Conservation (phyloP, 371 early-diverging fungal species). For the Mucor piriformis region DNA sequence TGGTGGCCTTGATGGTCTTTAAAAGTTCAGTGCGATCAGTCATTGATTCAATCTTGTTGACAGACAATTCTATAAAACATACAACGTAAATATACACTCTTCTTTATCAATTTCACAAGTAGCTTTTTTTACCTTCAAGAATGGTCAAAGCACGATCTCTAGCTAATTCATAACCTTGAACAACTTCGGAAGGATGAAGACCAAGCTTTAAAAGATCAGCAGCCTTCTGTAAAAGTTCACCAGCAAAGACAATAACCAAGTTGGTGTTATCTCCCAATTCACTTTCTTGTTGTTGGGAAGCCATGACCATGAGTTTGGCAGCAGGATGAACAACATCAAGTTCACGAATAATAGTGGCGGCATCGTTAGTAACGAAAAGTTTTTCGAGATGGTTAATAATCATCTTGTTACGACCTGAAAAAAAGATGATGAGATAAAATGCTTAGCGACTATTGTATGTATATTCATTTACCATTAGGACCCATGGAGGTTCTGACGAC, state of each 20-base stretch:
- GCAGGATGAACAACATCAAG: slow-evolving; percentile 99
- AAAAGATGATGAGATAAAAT: background rate
- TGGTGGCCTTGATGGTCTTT: slow-evolving; percentile 76
- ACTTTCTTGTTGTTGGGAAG: slow-evolving; percentile 97
- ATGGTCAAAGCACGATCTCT: slow-evolving; percentile 81
- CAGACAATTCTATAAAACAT: slow-evolving; percentile 59
- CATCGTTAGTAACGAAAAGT: slow-evolving; percentile 98
- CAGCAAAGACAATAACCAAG: slow-evolving; percentile 93
- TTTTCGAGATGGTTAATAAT: slow-evolving; percentile 98
- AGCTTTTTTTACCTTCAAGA: slow-evolving; percentile 67
- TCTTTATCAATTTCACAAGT: background rate
- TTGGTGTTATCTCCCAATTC: slow-evolving; percentile 98
- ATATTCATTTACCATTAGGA: slow-evolving; percentile 80
- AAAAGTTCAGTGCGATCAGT: slow-evolving; percentile 59
- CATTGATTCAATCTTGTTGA: slow-evolving; percentile 67
- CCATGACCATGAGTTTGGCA: slow-evolving; percentile 95
- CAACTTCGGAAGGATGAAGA: slow-evolving; percentile 91
- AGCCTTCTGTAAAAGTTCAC: slow-evolving; percentile 93
- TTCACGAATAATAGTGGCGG: slow-evolving; percentile 98
- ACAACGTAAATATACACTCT: background rate
- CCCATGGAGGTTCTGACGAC: slow-evolving; percentile 95
- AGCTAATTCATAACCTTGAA: slow-evolving; percentile 94
- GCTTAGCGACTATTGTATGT: background rate
- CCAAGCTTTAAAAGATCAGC: slow-evolving; percentile 93
- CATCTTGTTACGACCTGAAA: slow-evolving; percentile 97